Evolutionary conservation across 2,329 filamentous ascomycete genomes (phyloP).

Genomic region (Botrytis galanthina): DNA sequence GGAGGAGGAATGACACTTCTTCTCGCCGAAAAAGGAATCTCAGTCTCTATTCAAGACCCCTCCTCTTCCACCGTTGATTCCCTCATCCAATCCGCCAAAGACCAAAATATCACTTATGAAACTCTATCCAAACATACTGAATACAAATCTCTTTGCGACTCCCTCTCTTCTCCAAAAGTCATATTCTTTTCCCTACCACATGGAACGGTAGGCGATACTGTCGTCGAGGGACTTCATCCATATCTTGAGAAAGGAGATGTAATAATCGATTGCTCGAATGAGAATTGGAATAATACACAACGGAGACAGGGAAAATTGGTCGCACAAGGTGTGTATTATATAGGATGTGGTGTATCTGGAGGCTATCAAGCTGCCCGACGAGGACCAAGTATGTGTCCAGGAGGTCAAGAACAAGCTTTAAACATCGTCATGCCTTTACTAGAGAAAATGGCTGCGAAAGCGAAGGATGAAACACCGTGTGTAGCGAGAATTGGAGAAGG

Average conservation of each 20-base stretch:
- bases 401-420: conserved; percentile 56
- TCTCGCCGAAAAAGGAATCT: conserved; percentile 54
- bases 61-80: conserved; percentile 45
- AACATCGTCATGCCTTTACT: conserved; percentile 60
- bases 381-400: conserved; percentile 66
- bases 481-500: conserved; percentile 71
- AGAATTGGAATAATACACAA: conserved; percentile 64
- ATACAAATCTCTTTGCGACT: conserved; percentile 45
- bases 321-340: conserved; percentile 58
- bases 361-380: conserved; percentile 66
- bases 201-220: conserved; percentile 42
- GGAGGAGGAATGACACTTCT: conserved; percentile 55
- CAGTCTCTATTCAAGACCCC: conserved; percentile 55
- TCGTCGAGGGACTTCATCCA: conserved; percentile 39
- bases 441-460: conserved; percentile 59
- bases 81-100: conserved; percentile 41
- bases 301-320: conserved; percentile 57
- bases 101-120: conserved; percentile 29
- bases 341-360: conserved; percentile 67
- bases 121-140: conserved; percentile 40
- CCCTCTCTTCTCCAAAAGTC: conserved; percentile 48
- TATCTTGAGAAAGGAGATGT: conserved; percentile 61
- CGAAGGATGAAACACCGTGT: conserved; percentile 64
- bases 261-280: conserved; percentile 67
- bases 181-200: conserved; percentile 55